Evolutionary conservation across 2,329 filamentous ascomycete genomes (phyloP).

Genomic region (Raffaelea deltoideospora): DNA sequence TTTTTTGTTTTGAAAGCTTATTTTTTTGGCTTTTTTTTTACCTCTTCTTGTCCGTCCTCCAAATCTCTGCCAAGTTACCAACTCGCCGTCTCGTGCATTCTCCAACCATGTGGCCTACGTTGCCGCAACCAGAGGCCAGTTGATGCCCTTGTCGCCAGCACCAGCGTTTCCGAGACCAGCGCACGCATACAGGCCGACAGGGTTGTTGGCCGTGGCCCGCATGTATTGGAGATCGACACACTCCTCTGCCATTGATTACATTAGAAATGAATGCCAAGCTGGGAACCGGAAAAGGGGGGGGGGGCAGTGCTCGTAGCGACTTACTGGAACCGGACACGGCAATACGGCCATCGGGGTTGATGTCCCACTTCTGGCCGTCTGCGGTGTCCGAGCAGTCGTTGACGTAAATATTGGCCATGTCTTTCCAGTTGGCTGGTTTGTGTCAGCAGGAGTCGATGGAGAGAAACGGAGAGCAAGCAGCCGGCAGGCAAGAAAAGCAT

Average conservation of each 20-base stretch:
- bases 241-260: too few relatives aligned
- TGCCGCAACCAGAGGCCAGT: slow-evolving; percentile 21
- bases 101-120: slow-evolving; percentile 4
- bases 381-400: slow-evolving; percentile 18
- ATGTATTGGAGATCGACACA: slow-evolving; percentile 26
- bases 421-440: slow-evolving; percentile 21
- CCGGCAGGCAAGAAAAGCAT: background rate
- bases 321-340: slow-evolving; percentile 19
- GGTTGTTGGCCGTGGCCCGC: slow-evolving; percentile 24
- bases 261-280: too few relatives aligned
- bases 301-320: background rate
- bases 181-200: slow-evolving; percentile 23
- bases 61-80: too few relatives aligned
- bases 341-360: slow-evolving; percentile 23
- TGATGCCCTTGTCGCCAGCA: slow-evolving; percentile 24
- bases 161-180: slow-evolving; percentile 22
- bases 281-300: background rate
- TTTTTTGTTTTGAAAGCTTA: too few relatives aligned
- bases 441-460: too few relatives aligned
- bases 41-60: too few relatives aligned
- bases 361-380: slow-evolving; percentile 20
- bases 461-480: background rate
- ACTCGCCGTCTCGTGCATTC: too few relatives aligned
- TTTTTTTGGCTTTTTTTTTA: too few relatives aligned
- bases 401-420: slow-evolving; percentile 22